phyloP scores from a whole-genome alignment of 2,329 filamentous ascomycete species.

The Neurospora sp. region DNA sequence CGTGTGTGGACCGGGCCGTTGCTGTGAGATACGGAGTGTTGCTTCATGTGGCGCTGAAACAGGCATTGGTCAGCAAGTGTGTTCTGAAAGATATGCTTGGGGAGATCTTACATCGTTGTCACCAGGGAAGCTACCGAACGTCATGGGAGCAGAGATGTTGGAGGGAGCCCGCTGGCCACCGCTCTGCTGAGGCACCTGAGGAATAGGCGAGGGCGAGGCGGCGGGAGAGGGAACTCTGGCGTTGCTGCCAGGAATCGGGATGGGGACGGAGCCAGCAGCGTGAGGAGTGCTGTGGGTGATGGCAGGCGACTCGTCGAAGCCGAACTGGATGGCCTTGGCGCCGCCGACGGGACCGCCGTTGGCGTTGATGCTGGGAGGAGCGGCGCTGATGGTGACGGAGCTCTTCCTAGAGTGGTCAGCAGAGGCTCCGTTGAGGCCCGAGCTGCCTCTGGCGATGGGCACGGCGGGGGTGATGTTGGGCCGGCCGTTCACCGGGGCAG shows the following conservation, averaged over 20 bases:
- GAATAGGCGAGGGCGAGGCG: constrained; percentile 86
- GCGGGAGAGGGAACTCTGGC: constrained; percentile 74
- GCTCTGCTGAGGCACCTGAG: constrained; percentile 74
- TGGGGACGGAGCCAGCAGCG: constrained; percentile 42
- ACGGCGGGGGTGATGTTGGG: constrained; percentile 59
- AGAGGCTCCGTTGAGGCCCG: constrained; percentile 57
- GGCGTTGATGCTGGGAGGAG: constrained; percentile 61
- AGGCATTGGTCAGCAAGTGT: constrained; percentile 17
- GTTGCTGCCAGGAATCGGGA: constrained; percentile 51
- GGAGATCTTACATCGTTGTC: constrained; percentile 64
- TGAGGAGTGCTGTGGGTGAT: constrained; percentile 59
- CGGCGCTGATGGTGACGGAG: constrained; percentile 85
- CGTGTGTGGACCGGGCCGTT: constrained; percentile 60
- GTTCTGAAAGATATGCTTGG: constrained; percentile 15
- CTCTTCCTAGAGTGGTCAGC: constrained; percentile 73
- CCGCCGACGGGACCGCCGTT: constrained; percentile 59
- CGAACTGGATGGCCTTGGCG: constrained; percentile 68
- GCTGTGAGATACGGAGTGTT: constrained; percentile 51
- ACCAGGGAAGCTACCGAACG: constrained; percentile 75
- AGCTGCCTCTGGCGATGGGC: constrained; percentile 54
- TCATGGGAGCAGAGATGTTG: constrained; percentile 59
- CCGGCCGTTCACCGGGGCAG: constrained; percentile 77
- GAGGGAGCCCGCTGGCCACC: constrained; percentile 78
- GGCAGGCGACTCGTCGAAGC: constrained; percentile 61
- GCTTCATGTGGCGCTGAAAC: constrained; percentile 57